Evolutionary conservation across 257 asterid species (phyloP).

Genomic region (Gynochthodes officinalis): DNA sequence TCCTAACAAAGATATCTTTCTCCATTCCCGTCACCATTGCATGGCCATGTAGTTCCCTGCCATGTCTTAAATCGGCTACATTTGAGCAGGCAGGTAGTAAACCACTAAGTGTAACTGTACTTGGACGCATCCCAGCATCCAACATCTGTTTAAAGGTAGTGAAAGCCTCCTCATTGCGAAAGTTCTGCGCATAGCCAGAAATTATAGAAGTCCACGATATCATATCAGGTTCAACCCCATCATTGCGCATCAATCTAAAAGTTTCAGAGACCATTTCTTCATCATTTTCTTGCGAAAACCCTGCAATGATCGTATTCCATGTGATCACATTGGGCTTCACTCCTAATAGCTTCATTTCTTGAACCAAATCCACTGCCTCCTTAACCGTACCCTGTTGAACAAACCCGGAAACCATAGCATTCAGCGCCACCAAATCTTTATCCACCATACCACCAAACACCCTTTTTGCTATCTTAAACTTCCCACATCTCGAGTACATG

Average conservation of each 20-base stretch:
- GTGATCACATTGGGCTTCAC: constrained; percentile 53
- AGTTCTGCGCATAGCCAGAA: constrained; percentile 66
- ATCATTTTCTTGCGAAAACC: constrained; percentile 60
- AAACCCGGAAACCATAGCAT: constrained; percentile 64
- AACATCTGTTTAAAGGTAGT: constrained; percentile 43
- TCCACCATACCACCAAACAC: constrained; percentile 48
- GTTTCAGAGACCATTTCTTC: constrained; percentile 32
- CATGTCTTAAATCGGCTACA: constrained; percentile 48
- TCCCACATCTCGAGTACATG: constrained; percentile 61
- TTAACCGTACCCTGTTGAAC: constrained; percentile 34
- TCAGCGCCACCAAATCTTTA: constrained; percentile 53
- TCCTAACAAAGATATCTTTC: constrained; percentile 49
- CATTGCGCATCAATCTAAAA: constrained; percentile 32
- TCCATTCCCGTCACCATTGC: constrained; percentile 44
- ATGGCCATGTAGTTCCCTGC: constrained; percentile 66
- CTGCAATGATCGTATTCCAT: constrained; percentile 63
- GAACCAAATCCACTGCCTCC: constrained; percentile 42
- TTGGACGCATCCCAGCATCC: constrained; percentile 41
- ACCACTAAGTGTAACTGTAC: constrained; percentile 54
- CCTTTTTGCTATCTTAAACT: constrained; percentile 40
- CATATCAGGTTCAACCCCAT: constrained; percentile 58
- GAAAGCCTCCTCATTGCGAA: constrained; percentile 41
- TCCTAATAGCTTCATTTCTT: constrained; percentile 40
- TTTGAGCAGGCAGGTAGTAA: constrained; percentile 61
- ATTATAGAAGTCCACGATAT: constrained; percentile 70